phyloP scores from a whole-genome alignment of 78 protist genomes.

The Dictyostelium discoideum region dicty_2.7 NC_007091.3:1732501-1733000 shows the following conservation, averaged over 20 bases:
- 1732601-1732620: conserved; percentile 45
- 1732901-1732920: too few relatives aligned
- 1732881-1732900: not conserved
- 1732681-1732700: not conserved
- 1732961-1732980: conserved; percentile 40
- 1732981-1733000: conserved; percentile 9
- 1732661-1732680: not conserved
- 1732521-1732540: conserved; percentile 19
- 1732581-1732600: conserved; percentile 24
- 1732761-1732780: conserved; percentile 48
- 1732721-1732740: conserved; percentile 1
- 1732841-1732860: not conserved
- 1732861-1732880: not conserved
- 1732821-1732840: not conserved
- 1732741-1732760: conserved; percentile 34
- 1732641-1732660: not conserved
- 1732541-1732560: not conserved
- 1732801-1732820: conserved; percentile 1
- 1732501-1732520: not conserved
- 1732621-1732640: conserved; percentile 51
- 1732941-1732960: conserved; percentile 52
- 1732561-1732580: conserved; percentile 50
- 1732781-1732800: conserved; percentile 53
- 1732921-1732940: conserved; percentile 17
- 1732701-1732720: not conserved